Base-by-base conservation (phyloP, 768 basidiomycete species). In the Dictyophora rubrovolvata region DNA sequence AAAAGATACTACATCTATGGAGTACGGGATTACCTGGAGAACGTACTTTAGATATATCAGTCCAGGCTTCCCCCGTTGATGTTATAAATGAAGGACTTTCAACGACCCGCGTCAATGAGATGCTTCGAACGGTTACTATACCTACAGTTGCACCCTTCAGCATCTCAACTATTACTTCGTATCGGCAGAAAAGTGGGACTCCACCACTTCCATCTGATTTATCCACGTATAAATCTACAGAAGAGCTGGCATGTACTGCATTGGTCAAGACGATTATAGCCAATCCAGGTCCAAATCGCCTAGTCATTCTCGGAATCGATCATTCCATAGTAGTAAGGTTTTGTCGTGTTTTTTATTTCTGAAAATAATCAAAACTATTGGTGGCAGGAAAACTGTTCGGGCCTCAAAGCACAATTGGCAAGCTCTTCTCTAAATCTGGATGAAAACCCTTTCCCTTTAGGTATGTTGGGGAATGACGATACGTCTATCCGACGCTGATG, bases 21-120 rank as follows among this genome's bases (percentile, higher is more conserved):
- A 83, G 79, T 63, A 74, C 76, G 0, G 86, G 89, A 14, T 79
- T 77, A 1, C 73, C 80, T 1, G 89, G 87, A 1, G 81, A 87
- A 55, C 80, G 92, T 48, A 77, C 83, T 48, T 69, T 96, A 56
- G 93, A 96, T 66, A 73, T 95, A 36, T 93, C 91, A 0, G 72
- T 94, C 36, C 86, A 85, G 21, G 67, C 51, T n/a, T 22, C 77
- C 22, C 56, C 64, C 1, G 53, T 64, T 2, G 58, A 51, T 1
- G 48, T 56, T n/a, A 62, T 60, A 12, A 51, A 56, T 37, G 42
- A 61, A 4, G 55, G 17, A 5, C 60, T 65, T 35, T 54, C 64
- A 62, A 57, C 51, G 8, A 54, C 63, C 18, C 68, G 74, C 23
- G 68, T 69, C 28, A 82, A 77, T 60, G 93, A 95, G 66, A 77